phyloP scores from a whole-genome alignment of 345 rosid species.

The Eucalyptus tenuipes region DNA sequence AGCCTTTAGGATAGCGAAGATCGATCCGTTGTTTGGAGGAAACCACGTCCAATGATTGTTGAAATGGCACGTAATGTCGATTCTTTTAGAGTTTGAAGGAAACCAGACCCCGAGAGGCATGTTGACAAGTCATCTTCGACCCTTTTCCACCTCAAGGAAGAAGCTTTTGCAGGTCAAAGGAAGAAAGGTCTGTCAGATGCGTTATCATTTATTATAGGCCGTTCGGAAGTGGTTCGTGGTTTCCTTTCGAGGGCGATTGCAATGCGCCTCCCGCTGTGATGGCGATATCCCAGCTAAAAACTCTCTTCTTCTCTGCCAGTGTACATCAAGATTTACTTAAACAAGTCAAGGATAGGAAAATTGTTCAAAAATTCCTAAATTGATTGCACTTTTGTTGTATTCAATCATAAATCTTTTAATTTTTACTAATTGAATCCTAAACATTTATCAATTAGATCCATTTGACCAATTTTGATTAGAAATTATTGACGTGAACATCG shows the following conservation, averaged over 20 bases:
- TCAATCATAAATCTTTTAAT: not conserved
- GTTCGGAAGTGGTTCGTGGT: not conserved
- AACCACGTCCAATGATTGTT: not conserved
- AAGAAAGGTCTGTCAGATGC: not conserved
- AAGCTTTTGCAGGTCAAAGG: not conserved
- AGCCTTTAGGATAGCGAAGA: not conserved
- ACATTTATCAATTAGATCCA: accelerated
- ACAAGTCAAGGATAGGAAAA: not conserved
- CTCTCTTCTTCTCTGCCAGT: not conserved
- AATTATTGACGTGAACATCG: accelerated
- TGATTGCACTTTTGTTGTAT: accelerated
- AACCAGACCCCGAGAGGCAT: not conserved
- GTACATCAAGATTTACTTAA: not conserved
- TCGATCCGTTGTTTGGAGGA: not conserved
- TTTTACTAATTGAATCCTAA: too few species aligned
- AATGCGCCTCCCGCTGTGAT: not conserved
- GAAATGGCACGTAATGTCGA: not conserved
- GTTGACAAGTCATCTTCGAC: accelerated
- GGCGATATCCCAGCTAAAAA: not conserved
- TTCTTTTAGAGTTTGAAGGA: not conserved
- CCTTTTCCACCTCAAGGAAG: not conserved
- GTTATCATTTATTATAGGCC: not conserved
- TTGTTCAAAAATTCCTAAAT: too few species aligned
- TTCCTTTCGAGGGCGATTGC: not conserved
- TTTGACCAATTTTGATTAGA: accelerated